Percentiles rank a stretch among this genome's conserved stretches.
Evolutionary conservation across 2,329 filamentous ascomycete species (phyloP).

Genomic region (Colletotrichum sp.): DNA sequence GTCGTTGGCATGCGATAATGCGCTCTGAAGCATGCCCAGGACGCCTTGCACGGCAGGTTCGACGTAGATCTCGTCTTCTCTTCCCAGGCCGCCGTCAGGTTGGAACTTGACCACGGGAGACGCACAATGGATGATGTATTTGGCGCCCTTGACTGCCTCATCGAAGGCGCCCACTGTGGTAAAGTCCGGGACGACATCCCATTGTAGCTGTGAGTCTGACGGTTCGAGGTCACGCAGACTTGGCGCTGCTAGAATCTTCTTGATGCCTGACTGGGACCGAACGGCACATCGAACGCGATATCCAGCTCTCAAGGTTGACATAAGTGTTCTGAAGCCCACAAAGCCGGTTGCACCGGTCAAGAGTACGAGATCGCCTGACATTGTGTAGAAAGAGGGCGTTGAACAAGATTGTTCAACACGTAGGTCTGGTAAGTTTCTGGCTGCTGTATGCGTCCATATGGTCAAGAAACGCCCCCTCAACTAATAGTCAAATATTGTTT

Average conservation of each 20-base stretch:
- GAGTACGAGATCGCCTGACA: neutral
- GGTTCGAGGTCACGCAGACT: conserved; percentile 18
- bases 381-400: neutral
- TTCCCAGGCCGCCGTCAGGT: neutral
- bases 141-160: conserved; percentile 41
- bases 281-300: conserved; percentile 33
- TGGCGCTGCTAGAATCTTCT: neutral
- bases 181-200: conserved; percentile 40
- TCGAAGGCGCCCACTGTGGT: conserved; percentile 40
- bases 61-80: neutral
- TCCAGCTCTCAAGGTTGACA: conserved; percentile 27
- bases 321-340: conserved; percentile 31
- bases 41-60: neutral
- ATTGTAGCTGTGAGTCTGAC: conserved; percentile 22
- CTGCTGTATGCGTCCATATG: neutral
- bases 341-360: conserved; percentile 35
- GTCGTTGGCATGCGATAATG: neutral
- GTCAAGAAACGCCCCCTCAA: neutral
- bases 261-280: conserved; percentile 24
- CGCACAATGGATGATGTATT: conserved; percentile 38
- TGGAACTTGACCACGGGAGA: conserved; percentile 23
- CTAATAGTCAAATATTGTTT: neutral
- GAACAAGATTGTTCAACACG: neutral
- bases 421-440: neutral
- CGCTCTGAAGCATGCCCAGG: neutral